phyloP scores from a whole-genome alignment of 2,329 filamentous ascomycete genomes.

The Chaetomiaceae sp. region DNA sequence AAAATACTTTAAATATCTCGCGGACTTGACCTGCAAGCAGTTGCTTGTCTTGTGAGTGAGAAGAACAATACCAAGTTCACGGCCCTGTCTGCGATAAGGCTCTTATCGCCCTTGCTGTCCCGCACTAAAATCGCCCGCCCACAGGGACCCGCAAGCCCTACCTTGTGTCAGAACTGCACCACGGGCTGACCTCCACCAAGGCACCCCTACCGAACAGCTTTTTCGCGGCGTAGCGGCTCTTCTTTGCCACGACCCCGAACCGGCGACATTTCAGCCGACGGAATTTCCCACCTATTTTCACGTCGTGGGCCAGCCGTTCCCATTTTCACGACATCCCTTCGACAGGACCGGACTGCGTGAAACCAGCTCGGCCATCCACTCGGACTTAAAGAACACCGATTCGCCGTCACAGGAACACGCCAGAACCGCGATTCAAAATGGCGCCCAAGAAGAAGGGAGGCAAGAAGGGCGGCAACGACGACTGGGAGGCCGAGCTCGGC shows the following conservation, averaged over 20 bases:
- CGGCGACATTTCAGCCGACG: neutral
- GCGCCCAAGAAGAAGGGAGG: slow-evolving; percentile 83
- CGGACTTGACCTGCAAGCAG: slow-evolving; percentile 1
- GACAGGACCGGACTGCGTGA: neutral
- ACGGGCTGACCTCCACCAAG: slow-evolving; percentile 6
- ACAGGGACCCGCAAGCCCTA: slow-evolving; percentile 14
- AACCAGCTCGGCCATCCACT: neutral
- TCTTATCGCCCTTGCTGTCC: slow-evolving; percentile 10
- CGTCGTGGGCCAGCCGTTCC: neutral
- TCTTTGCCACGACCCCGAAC: slow-evolving; percentile 10
- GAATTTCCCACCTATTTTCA: slow-evolving; percentile 6
- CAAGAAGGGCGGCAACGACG: slow-evolving; percentile 75
- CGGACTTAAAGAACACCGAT: neutral
- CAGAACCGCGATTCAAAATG: slow-evolving; percentile 51
- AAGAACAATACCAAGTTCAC: neutral
- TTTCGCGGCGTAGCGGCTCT: neutral
- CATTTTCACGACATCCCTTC: neutral
- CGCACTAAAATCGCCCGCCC: slow-evolving; percentile 1
- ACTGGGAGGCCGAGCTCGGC: slow-evolving; percentile 92
- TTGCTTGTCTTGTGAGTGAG: neutral
- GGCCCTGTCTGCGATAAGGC: slow-evolving; percentile 4
- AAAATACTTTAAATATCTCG: slow-evolving; percentile 4
- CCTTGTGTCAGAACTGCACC: neutral
- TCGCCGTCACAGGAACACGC: neutral
- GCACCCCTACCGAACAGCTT: slow-evolving; percentile 8